Evolutionary conservation across 2,329 filamentous ascomycete species (phyloP).

Genomic region (Sordariomycetes sp.): DNA sequence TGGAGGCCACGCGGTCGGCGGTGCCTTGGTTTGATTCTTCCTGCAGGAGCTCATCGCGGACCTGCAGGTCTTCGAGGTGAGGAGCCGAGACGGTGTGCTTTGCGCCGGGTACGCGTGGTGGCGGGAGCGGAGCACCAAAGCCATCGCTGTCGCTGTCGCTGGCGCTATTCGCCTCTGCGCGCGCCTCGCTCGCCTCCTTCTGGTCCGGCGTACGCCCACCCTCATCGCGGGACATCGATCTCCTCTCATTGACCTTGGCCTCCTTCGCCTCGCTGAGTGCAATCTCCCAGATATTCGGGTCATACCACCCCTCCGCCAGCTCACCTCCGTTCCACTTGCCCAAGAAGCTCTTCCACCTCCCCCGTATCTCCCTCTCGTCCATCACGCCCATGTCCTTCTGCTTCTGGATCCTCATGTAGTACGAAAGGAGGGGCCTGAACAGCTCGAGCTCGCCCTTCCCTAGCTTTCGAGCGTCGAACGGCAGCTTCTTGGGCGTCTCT

Average conservation of each 20-base stretch:
- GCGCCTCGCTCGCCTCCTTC: not conserved
- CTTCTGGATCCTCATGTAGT: conserved; percentile 86
- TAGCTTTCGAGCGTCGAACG: conserved; percentile 54
- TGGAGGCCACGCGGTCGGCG: conserved; percentile 30
- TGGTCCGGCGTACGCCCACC: conserved; percentile 4
- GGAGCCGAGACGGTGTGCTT: conserved; percentile 53
- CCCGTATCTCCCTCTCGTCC: conserved; percentile 63
- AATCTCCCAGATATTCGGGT: conserved; percentile 53
- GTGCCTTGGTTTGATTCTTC: conserved; percentile 40
- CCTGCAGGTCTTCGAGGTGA: conserved; percentile 60
- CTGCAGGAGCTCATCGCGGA: conserved; percentile 37
- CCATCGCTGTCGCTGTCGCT: conserved; percentile 2
- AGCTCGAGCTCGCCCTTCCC: conserved; percentile 55
- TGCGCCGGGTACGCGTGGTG: conserved; percentile 14
- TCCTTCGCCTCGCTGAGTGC: conserved; percentile 6
- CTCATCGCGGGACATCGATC: not conserved
- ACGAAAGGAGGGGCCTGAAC: conserved; percentile 65
- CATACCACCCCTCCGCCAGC: conserved; percentile 88
- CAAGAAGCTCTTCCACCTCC: conserved; percentile 89
- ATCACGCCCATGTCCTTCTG: conserved; percentile 57
- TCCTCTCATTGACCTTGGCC: conserved; percentile 7
- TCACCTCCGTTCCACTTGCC: conserved; percentile 86
- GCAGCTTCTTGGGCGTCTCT: conserved; percentile 30
- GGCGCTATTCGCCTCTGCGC: not conserved
- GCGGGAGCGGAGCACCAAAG: conserved; percentile 9